These are phyloP conservation scores for Nemophila menziesii DNA, from an alignment of 257 asterid species.

Conservation along the genomic window DNA sequence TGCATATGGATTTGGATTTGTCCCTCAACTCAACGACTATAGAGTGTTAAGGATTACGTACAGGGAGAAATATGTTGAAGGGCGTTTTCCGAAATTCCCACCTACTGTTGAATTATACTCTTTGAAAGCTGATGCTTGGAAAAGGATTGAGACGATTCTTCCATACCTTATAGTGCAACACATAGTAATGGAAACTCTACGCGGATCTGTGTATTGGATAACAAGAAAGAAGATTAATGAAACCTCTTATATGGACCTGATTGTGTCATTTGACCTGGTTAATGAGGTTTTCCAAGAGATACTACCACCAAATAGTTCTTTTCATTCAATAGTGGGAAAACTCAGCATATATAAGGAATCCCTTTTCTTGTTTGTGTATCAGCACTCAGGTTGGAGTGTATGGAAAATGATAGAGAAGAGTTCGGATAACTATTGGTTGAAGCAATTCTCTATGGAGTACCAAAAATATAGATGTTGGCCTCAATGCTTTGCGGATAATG, in stretches of 20 bases:
- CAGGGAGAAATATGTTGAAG: background rate
- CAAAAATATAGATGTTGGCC: constrained; percentile 1
- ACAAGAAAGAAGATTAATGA: constrained; percentile 2
- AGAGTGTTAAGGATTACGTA: constrained; percentile 4
- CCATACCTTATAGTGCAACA: background rate
- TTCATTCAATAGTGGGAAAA: background rate
- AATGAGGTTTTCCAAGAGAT: background rate
- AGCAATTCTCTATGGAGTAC: background rate
- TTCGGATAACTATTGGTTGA: background rate
- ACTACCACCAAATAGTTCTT: background rate
- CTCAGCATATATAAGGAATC: background rate
- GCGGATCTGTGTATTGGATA: constrained; percentile 4
- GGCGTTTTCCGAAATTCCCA: background rate
- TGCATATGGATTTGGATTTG: background rate
- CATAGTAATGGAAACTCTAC: background rate
- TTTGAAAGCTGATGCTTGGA: constrained; percentile 4
- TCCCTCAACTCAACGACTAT: constrained; percentile 1
- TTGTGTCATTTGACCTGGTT: constrained; percentile 5
- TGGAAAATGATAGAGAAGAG: background rate
- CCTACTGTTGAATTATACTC: constrained; percentile 6
- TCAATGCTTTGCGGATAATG: constrained; percentile 1
- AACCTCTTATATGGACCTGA: background rate
- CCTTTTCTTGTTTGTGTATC: constrained; percentile 1
- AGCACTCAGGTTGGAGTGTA: background rate
- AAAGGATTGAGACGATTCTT: background rate